A percentile compares a stretch with the other conserved stretches of the same genome.
phyloP scores from a whole-genome alignment of 371 early-diverging fungal genomes.

The Nematocida sp. region DNA sequence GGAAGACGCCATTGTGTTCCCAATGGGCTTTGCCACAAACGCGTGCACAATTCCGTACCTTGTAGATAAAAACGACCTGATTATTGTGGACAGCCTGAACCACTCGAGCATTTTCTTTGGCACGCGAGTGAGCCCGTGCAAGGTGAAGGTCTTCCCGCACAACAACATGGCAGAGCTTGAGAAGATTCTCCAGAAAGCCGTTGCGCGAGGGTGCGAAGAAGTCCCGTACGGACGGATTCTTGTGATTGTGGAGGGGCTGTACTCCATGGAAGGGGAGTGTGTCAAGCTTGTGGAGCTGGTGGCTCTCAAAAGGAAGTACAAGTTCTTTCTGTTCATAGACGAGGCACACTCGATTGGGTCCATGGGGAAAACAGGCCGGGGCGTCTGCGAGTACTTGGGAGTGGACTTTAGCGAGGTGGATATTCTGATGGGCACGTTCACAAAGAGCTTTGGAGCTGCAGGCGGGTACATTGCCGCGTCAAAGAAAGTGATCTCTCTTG shows the following conservation, averaged over 20 bases:
- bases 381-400: slow-evolving; percentile 86
- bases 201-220: slow-evolving; percentile 92
- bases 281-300: slow-evolving; percentile 79
- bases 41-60: slow-evolving; percentile 87
- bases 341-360: slow-evolving; percentile 99
- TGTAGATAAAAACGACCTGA: slow-evolving; percentile 77
- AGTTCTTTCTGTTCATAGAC: slow-evolving; percentile 94
- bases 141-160: slow-evolving; percentile 88
- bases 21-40: slow-evolving; percentile 98
- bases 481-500: slow-evolving; percentile 73
- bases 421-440: slow-evolving; percentile 97
- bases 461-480: slow-evolving; percentile 87
- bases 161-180: slow-evolving; percentile 77
- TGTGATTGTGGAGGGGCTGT: slow-evolving; percentile 92
- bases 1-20: slow-evolving; percentile 81
- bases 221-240: slow-evolving; percentile 97
- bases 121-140: slow-evolving; percentile 81
- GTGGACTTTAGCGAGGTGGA: slow-evolving; percentile 82
- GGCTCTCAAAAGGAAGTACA: slow-evolving; percentile 82
- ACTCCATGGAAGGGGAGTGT: slow-evolving; percentile 95
- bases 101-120: slow-evolving; percentile 92
- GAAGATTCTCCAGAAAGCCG: slow-evolving; percentile 74
- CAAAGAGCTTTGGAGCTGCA: slow-evolving; percentile 95
- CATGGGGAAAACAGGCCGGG: slow-evolving; percentile 79
- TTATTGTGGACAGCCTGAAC: slow-evolving; percentile 92